Conservation (phyloP, 2,329 filamentous ascomycete genomes). For the Alternaria angustiovoidea region DNA sequence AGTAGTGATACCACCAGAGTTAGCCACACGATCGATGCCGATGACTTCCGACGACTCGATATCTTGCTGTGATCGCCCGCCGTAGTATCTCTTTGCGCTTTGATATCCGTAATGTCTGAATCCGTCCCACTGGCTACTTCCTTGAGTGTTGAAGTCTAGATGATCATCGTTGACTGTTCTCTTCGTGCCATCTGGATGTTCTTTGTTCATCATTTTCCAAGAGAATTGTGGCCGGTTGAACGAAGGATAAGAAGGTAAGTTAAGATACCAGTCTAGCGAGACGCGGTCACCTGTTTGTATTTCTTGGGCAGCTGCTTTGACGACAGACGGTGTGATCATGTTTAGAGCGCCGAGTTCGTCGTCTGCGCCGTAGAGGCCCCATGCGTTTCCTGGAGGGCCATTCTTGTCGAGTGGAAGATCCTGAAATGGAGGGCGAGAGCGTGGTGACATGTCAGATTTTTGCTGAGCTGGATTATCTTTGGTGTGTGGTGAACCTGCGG, state of each 20-base stretch:
- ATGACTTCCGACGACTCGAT: conserved; percentile 49
- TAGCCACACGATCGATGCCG: conserved; percentile 52
- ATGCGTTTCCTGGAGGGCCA: conserved; percentile 63
- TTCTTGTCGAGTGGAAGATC: conserved; percentile 60
- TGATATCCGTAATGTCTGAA: conserved; percentile 55
- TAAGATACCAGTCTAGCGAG: conserved; percentile 53
- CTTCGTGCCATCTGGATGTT: conserved; percentile 38
- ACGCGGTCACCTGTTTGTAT: conserved; percentile 54
- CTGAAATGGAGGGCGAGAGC: conserved; percentile 51
- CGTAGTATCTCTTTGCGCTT: conserved; percentile 53
- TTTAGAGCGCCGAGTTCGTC: conserved; percentile 66
- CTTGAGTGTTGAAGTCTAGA: conserved; percentile 51
- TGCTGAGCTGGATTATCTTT: background rate
- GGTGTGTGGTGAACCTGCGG: background rate
- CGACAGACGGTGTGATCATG: conserved; percentile 59
- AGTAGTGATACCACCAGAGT: conserved; percentile 41
- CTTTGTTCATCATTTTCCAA: conserved; percentile 39
- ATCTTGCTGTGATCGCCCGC: conserved; percentile 51
- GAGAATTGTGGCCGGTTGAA: conserved; percentile 46
- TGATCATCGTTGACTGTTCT: conserved; percentile 50
- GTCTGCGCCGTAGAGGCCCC: conserved; percentile 62
- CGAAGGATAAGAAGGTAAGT: conserved; percentile 50
- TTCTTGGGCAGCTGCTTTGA: conserved; percentile 55
- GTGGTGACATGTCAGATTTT: conserved; percentile 23
- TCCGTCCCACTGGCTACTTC: conserved; percentile 52